Evolutionary conservation across 2,329 filamentous ascomycete genomes (phyloP).

Genomic region (Fusarium musae): DNA sequence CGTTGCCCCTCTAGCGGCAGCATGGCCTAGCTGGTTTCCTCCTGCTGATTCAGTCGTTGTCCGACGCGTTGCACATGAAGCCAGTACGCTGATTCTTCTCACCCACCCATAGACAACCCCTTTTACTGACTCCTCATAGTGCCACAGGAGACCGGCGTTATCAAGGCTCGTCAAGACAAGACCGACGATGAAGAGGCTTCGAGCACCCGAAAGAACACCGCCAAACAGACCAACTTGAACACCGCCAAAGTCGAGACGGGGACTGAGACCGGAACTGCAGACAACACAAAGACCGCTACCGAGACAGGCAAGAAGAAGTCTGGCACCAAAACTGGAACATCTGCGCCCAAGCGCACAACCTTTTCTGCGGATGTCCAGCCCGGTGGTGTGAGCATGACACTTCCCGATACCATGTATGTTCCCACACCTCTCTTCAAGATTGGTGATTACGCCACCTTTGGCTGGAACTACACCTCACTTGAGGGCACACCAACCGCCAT

Average conservation of each 20-base stretch:
- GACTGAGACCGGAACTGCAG: constrained; percentile 26
- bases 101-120: not conserved
- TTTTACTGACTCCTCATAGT: constrained; percentile 21
- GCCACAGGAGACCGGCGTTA: constrained; percentile 26
- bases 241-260: constrained; percentile 47
- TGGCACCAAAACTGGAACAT: constrained; percentile 40
- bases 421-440: constrained; percentile 68
- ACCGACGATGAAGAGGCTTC: constrained; percentile 25
- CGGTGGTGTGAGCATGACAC: constrained; percentile 64
- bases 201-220: constrained; percentile 30
- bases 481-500: constrained; percentile 68
- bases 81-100: constrained; percentile 11
- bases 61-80: constrained; percentile 13
- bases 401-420: constrained; percentile 58
- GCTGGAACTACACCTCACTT: constrained; percentile 74
- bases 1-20: constrained; percentile 62
- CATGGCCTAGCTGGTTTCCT: constrained; percentile 68
- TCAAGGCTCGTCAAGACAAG: constrained; percentile 23
- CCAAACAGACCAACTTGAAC: constrained; percentile 53
- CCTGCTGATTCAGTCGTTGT: constrained; percentile 63
- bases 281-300: constrained; percentile 27
- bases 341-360: constrained; percentile 50
- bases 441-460: constrained; percentile 68
- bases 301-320: constrained; percentile 39
- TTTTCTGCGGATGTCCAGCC: constrained; percentile 60